phyloP scores from a whole-genome alignment of 2,329 filamentous ascomycete species.

The Diplodia mutila region DNA sequence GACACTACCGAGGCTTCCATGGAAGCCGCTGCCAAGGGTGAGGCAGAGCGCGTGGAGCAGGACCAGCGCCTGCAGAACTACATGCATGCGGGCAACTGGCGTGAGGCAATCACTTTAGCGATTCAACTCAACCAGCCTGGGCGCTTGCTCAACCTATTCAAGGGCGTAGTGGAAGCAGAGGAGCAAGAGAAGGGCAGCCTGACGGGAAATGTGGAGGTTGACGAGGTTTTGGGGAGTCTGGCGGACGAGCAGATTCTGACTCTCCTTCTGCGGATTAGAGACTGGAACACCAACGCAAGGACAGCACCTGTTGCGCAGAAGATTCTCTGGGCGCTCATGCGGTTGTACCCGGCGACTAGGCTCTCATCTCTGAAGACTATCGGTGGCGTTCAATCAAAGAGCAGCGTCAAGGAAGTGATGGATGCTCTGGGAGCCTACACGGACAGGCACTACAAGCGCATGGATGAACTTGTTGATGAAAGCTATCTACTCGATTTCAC shows the following conservation, averaged over 20 bases:
- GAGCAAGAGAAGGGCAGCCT: constrained; percentile 66
- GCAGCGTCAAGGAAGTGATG: constrained; percentile 77
- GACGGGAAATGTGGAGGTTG: constrained; percentile 69
- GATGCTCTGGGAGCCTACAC: constrained; percentile 90
- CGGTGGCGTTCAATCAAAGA: constrained; percentile 40
- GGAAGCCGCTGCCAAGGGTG: constrained; percentile 71
- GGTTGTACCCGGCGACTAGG: constrained; percentile 76
- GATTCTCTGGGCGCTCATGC: constrained; percentile 77
- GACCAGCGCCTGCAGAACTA: constrained; percentile 94
- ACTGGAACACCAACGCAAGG: constrained; percentile 97
- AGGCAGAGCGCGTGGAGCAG: constrained; percentile 82
- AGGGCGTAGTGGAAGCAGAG: constrained; percentile 69
- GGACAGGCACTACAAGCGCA: constrained; percentile 85
- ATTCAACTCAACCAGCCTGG: constrained; percentile 93
- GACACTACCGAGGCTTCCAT: constrained; percentile 86
- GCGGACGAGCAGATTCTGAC: constrained; percentile 84
- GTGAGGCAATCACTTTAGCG: constrained; percentile 89
- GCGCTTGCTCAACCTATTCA: constrained; percentile 82
- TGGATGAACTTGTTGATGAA: constrained; percentile 90
- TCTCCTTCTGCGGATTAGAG: constrained; percentile 78
- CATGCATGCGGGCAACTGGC: constrained; percentile 83
- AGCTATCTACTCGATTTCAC: constrained; percentile 95
- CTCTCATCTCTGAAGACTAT: constrained; percentile 67
- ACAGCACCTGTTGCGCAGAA: constrained; percentile 84
- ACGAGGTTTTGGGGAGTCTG: constrained; percentile 78